Evolutionary conservation across 768 basidiomycete species (phyloP), one percentile per base, ranked within the genome.

Genomic region (Paxillus ammoniavirescens): DNA sequence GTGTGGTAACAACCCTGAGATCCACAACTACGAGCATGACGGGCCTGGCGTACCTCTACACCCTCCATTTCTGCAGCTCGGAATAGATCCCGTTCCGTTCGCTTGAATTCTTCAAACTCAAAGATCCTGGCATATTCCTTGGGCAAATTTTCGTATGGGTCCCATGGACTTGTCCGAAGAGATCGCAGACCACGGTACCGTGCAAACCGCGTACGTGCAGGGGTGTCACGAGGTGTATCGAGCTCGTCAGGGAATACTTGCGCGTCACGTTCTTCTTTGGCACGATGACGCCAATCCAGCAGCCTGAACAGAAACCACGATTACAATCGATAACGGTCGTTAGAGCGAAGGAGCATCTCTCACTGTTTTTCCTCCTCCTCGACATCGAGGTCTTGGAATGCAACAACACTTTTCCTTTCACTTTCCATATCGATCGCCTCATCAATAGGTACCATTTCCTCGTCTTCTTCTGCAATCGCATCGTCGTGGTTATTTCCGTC

Each of bases 151-250:
- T 99, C 96, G 62, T 89, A 98, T 8, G 96, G 87, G 68, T 98
- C 97, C 97, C 96, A 99, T 36, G 91, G 92, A 66, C 91, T 94
- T 6, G 96, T 98, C 36, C 96, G 64, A 79, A 99, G 91, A 13
- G 91, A 93, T 44, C 85, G 84, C 72, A 99, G 70, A 8, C 96
- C 96, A 53, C 96, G 85, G 68, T 86, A 99, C 45, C 95, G 82
- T 63, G 93, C 91, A 74, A 98, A 98, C 10, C 97, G 83, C 9
- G 79, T 80, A 15, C 81, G 76, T 3, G 95, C 95, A 2, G 90
- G 73, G 9, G 86, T 73, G 52, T 98, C 89, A 58, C 84, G 83
- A 0, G 96, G 96, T 0, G 97, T 98, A 62, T 98, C 95, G 10
- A 96, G 80, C 69, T 99, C 96, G 64, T 99, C 96, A 0, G 96